Evolutionary conservation across 768 basidiomycete genomes (phyloP), one percentile per base, ranked within the genome.

Genomic region (Podaxis carcinomalis): DNA sequence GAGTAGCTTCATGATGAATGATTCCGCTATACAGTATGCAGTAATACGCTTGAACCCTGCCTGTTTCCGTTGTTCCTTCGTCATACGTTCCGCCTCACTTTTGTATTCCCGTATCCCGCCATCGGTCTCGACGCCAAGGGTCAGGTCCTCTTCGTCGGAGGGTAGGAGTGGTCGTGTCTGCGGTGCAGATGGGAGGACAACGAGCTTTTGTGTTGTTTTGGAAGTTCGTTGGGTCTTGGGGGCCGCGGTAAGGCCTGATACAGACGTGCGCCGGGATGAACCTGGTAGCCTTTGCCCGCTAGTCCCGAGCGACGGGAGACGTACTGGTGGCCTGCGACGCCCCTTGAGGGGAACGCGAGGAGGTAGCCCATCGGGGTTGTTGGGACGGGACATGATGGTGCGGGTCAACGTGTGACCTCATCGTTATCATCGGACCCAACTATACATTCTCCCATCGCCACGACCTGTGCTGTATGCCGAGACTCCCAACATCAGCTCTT

Each of bases 191-290:
- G 95, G 95, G 5, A 98, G 82, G 16, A 92, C 80, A 13, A 98
- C 94, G 61, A 95, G 90, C 68, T 92, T 92, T 66, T 95, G 93
- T 0, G 88, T 90, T 0, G 90, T 94, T 75, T 97, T 98, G 13
- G 92, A 93, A 1, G 92, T 90, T 44, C 95, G 83, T 64, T 90
- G 87, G 1, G 81, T 77, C 68, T 89, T 90, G 1, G 77, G 74
- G 14, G 59, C 59, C 21, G 59, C 59, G 1, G 59, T 61, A 27
- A 54, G 59, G 0, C 52, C 59, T n/a, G 59, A 61, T 25, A 55
- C 53, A 27, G 59, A 61, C 2, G 52, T 44, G 14, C 59, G 59
- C 19, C 53, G 59, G 7, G 51, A 44, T 32, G 40, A 51, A 23
- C 35, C 42, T 42, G 51, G 52, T 23, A 61, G 32, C 11, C 44